A percentile compares a stretch with the other conserved stretches of the same genome.
phyloP scores from a whole-genome alignment of 2,329 filamentous ascomycete genomes.

The Aspergillus costaricaensis region DNA sequence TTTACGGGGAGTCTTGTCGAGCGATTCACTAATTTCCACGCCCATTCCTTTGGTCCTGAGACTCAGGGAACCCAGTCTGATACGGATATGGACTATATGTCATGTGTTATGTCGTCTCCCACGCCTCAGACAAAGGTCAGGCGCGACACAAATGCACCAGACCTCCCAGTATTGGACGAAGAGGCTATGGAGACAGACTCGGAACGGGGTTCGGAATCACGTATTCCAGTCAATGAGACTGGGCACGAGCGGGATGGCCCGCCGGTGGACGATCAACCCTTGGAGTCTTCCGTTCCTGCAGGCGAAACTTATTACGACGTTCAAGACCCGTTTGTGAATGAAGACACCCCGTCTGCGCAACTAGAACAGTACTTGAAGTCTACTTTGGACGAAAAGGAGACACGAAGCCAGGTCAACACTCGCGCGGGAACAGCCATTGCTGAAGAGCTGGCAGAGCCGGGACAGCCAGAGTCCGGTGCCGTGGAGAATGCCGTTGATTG shows the following conservation, averaged over 20 bases:
- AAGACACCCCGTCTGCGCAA: not conserved
- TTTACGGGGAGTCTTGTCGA: constrained; percentile 32
- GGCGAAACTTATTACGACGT: not conserved
- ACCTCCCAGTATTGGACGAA: not conserved
- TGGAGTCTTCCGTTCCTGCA: not conserved
- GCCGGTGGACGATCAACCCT: not conserved
- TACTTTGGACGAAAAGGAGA: not conserved
- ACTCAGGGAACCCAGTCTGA: constrained; percentile 12
- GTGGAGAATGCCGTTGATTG: not conserved
- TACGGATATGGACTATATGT: constrained; percentile 17
- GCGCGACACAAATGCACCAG: not conserved
- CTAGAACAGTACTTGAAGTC: not conserved
- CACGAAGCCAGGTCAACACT: not conserved
- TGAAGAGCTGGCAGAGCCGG: not conserved
- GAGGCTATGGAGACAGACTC: not conserved
- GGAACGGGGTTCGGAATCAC: not conserved
- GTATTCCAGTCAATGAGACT: not conserved
- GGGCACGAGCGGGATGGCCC: not conserved
- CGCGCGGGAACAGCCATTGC: not conserved
- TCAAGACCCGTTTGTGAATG: not conserved
- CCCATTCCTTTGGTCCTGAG: constrained; percentile 23
- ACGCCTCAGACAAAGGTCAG: not conserved
- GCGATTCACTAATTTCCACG: constrained; percentile 26
- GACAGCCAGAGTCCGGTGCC: no score
- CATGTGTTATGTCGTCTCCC: constrained; percentile 11